Evolutionary conservation across 768 basidiomycete species (phyloP), one percentile per base, ranked within the genome.

Genomic region (Boletus coccyginus): DNA sequence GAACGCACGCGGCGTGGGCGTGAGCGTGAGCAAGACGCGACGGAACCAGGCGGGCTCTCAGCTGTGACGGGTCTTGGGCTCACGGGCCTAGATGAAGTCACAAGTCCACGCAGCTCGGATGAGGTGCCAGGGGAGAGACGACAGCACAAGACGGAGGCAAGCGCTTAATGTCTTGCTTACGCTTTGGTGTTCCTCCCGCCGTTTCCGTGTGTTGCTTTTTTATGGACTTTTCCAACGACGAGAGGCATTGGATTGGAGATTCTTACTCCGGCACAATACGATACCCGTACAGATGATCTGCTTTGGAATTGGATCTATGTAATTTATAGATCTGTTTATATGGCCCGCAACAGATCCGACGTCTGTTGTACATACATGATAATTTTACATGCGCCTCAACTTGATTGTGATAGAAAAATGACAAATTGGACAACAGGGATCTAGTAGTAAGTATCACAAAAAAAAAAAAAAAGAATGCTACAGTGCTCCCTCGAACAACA

Each of bases 401-500:
- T 31, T n/a, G 17, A 38, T 41, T 5, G 16, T 29, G 17, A 35
- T 4, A 13, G 36, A n/a, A n/a, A 45, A 12, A 38, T 16, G 24
- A 27, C 5, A 17, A 16, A 29, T 27, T 32, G 16, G 27, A 52
- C 24, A 32, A 35, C 17, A 5, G 14, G 16, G 3, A 46, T 29
- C 3, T 16, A 32, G 24, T 11, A 24, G 27, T 9, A 17, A 14
- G 27, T 46, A 11, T 33, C 40, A 39, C 11, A 9, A 27, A 7
- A 5, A 3, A 24, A 42, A 39, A 35, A 8, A 9, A 29, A 8
- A 5, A 3, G 24, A 42, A 35, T 19, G 36, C 21, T 65, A 68
- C 27, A 76, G 58, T 17, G 71, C 63, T 31, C 66, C 68, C 42
- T 76, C 75, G 24, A 75, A 75, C 44, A 75, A 55, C 32, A 75